Evolutionary conservation across 1,139 yeast genomes (phyloP).

Genomic region (Kodamaea derodonti): DNA sequence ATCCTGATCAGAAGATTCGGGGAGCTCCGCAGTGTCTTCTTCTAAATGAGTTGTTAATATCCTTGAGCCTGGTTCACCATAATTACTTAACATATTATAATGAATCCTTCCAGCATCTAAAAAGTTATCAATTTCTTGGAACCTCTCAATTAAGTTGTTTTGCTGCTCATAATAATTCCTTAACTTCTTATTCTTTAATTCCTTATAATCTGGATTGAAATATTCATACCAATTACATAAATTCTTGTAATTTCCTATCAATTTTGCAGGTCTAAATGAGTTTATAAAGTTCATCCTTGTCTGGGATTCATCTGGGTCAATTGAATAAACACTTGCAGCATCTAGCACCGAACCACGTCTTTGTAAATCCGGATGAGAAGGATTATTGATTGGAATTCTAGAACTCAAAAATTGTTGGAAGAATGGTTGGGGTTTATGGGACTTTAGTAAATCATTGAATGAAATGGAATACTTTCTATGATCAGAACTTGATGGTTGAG

Average conservation of each 20-base stretch:
- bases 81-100: conserved; percentile 58
- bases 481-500: neutral
- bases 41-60: conserved; percentile 21
- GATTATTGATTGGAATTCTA: conserved; percentile 31
- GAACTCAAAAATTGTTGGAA: conserved; percentile 20
- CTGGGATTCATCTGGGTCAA: conserved; percentile 21
- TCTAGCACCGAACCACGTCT: conserved; percentile 11
- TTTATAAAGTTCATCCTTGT: conserved; percentile 29
- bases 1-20: neutral
- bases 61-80: conserved; percentile 38
- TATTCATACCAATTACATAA: conserved; percentile 48
- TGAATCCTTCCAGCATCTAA: conserved; percentile 69
- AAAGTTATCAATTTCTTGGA: conserved; percentile 58
- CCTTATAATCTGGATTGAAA: conserved; percentile 19
- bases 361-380: conserved; percentile 15
- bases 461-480: conserved; percentile 9
- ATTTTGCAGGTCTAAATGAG: conserved; percentile 49
- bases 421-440: conserved; percentile 7
- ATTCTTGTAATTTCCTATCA: conserved; percentile 51
- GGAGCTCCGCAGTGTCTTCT: conserved; percentile 12
- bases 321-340: conserved; percentile 15
- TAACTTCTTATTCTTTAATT: conserved; percentile 21
- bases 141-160: conserved; percentile 56
- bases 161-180: conserved; percentile 45
- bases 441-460: conserved; percentile 7